Evolutionary conservation across 306 rosid species (phyloP), one percentile per base, ranked within the genome.

Genomic region (Castanospermum australe): DNA sequence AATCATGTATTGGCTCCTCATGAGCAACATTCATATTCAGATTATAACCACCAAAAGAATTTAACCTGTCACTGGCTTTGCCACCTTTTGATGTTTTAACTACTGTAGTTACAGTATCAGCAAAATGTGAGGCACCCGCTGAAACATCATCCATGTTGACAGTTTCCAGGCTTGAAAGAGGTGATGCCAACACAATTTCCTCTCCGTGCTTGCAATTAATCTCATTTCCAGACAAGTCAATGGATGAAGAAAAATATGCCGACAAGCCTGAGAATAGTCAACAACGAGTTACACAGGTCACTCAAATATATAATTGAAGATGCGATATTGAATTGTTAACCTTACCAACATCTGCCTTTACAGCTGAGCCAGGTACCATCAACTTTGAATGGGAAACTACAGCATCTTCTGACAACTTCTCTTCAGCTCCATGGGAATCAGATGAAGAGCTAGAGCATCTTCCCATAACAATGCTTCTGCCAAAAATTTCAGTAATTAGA

Each of bases 361-460:
- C 88, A 61, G 80, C 80, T 57, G 81, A 81, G 67, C 85, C 80
- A 67, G 68, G 81, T 33, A 86, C 55, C 30, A 67, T 67, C 67
- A 73, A 83, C 84, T 89, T 89, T 65, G 81, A 78, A 74, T 72
- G 81, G 73, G 86, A 72, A 42, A 71, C 47, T 44, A 60, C 82
- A 45, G 73, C 42, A 79, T 73, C 87, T 48, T 76, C 85, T 4
- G 84, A 74, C 56, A 76, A 60, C 77, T 86, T 83, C 65, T 82
- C 90, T 44, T 89, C 92, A 73, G 84, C 86, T 78, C 87, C 91
- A 71, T 77, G 90, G 65, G 94, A 92, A 87, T 87, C 89, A n/a
- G 86, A 83, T 13, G 93, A 87, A 38, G 91, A 80, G 85, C 86
- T 89, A 28, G 89, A 82, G 87, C 81, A 67, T 72, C 87, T 82